A percentile compares a stretch with the other conserved stretches of the same genome.
Conservation (phyloP, 2,329 filamentous ascomycete species). For the Pleochaeta shiraiana region DNA sequence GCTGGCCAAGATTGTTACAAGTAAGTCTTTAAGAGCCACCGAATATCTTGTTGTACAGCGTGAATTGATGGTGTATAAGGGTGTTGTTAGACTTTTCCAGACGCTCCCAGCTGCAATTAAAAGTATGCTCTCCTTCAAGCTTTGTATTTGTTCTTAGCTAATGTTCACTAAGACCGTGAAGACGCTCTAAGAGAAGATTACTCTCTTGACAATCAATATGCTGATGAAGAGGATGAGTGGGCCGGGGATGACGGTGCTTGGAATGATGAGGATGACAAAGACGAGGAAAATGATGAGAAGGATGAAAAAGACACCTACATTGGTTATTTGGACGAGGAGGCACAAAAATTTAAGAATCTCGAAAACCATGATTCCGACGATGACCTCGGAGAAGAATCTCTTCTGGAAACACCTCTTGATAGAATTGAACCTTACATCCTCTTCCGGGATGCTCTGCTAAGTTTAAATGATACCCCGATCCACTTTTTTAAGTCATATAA, state of each 20-base stretch:
- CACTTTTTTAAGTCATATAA: background rate
- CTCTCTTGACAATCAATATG: slow-evolving; percentile 39
- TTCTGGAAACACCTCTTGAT: slow-evolving; percentile 86
- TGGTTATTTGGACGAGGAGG: slow-evolving; percentile 88
- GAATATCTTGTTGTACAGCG: background rate
- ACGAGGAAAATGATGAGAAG: slow-evolving; percentile 19
- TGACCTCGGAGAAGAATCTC: slow-evolving; percentile 78
- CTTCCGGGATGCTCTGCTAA: slow-evolving; percentile 62
- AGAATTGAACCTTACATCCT: slow-evolving; percentile 86
- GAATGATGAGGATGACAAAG: slow-evolving; percentile 40
- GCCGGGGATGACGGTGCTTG: slow-evolving; percentile 66
- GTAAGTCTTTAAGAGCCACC: background rate
- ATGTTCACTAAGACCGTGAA: slow-evolving; percentile 44
- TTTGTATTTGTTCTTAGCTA: background rate
- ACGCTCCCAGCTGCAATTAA: slow-evolving; percentile 73
- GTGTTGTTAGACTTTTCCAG: slow-evolving; percentile 78
- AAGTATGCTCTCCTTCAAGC: slow-evolving; percentile 29
- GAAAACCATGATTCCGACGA: slow-evolving; percentile 54
- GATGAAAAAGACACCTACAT: slow-evolving; percentile 69
- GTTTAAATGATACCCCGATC: slow-evolving; percentile 30
- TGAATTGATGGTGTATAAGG: slow-evolving; percentile 20
- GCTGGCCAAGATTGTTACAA: slow-evolving; percentile 79
- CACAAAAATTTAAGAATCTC: slow-evolving; percentile 59
- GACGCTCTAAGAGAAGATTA: slow-evolving; percentile 83
- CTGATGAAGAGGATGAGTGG: slow-evolving; percentile 45